Evolutionary conservation across 2,329 filamentous ascomycete genomes (phyloP), one percentile per base, ranked within the genome.

Genomic region (Fonsecaea monophora): DNA sequence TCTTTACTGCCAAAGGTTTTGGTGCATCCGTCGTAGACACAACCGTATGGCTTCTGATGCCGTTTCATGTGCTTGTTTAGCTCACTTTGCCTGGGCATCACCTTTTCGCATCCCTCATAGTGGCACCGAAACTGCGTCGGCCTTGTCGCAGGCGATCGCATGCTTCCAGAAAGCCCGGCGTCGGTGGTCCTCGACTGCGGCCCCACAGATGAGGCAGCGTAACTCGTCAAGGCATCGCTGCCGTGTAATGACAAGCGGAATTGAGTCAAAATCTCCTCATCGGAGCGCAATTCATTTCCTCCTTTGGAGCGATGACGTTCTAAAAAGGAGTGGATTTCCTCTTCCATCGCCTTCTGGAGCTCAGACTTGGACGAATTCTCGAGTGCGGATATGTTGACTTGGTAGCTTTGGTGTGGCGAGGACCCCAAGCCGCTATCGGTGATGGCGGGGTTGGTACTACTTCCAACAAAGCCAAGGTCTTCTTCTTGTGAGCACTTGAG

Each of bases 1-100:
- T 92, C 94, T 75, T 97, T 96, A 77, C 91, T 94, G n/a, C 94
- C 94, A 72, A 97, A 97, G 0, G 76, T 82, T 74, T 92, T 93
- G 57, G 79, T 77, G 74, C 94, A 97, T 35, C 80, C 78, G 8
- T 82, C 78, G 70, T 89, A 91, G 0, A 92, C 96, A 77, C 94
- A 97, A 12, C 88, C 89, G 69, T 94, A 97, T 0, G 92, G 94
- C 70, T 88, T 89, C 7, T 86, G 84, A 76, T 97, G 94, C 1
- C 93, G 87, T 75, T 92, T 94, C 77, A 87, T 82, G 76, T 97
- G 94, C 77, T 97, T 97, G 70, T 91, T 94, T 65, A 72, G 64
- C 3, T 72, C 70, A 54, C 70, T 70, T 18, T 60, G 48, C n/a
- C 68, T 66, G 7, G 38, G 42, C 53, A 65, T 69, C 3, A 61